These are phyloP conservation scores for Penicillium antarcticum DNA, from an alignment of 495 filamentous ascomycete species.

Conservation along the genomic window DNA sequence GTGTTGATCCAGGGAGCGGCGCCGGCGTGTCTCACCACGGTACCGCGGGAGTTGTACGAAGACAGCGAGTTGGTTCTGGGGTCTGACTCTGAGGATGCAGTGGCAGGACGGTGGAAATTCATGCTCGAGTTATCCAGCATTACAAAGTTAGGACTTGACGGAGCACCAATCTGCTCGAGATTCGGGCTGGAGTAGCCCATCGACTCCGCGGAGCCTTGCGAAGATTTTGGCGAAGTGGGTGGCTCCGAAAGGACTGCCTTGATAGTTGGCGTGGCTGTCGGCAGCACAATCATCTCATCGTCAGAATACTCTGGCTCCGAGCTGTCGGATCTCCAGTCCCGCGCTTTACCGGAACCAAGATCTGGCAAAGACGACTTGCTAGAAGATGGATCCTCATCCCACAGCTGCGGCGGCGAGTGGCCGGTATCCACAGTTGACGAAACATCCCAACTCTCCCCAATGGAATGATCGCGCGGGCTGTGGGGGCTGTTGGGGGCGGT, in stretches of 20 bases:
- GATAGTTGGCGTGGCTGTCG: slow-evolving; percentile 38
- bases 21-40: slow-evolving; percentile 40
- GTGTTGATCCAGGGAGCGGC: slow-evolving; percentile 36
- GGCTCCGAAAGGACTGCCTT: slow-evolving; percentile 37
- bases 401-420: slow-evolving; percentile 41
- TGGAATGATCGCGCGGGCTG: slow-evolving; percentile 31
- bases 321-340: slow-evolving; percentile 17
- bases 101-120: slow-evolving; percentile 34
- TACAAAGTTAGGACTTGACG: slow-evolving; percentile 46
- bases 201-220: slow-evolving; percentile 11
- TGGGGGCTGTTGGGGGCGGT: slow-evolving; percentile 1
- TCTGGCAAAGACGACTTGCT: slow-evolving; percentile 44
- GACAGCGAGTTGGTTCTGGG: slow-evolving; percentile 44
- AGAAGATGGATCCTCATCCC: slow-evolving; percentile 43
- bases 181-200: slow-evolving; percentile 42
- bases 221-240: slow-evolving; percentile 19
- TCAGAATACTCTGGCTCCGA: slow-evolving; percentile 34
- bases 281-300: slow-evolving; percentile 36
- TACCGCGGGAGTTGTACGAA: slow-evolving; percentile 49
- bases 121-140: slow-evolving; percentile 42
- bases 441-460: slow-evolving; percentile 37
- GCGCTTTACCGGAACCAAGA: slow-evolving; percentile 22
- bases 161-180: slow-evolving; percentile 38
- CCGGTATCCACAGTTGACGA: slow-evolving; percentile 40
- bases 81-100: slow-evolving; percentile 35